Base-by-base conservation (phyloP, 2,329 filamentous ascomycete species). In the Neophaeococcomyces aloes region DNA sequence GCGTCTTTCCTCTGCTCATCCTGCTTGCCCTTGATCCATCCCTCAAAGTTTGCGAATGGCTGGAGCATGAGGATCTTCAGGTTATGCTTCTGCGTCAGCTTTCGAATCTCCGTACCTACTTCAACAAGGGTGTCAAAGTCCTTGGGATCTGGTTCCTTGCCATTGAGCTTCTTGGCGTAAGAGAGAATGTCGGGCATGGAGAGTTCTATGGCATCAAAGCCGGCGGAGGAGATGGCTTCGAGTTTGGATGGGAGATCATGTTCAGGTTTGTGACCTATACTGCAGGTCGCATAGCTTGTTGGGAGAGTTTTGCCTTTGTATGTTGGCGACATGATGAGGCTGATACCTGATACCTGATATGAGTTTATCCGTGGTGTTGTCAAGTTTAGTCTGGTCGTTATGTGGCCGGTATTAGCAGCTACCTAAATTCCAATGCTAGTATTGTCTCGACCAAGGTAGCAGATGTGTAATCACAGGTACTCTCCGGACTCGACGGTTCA, bases 11-110 rank as follows among this genome's bases (percentile, higher is more conserved):
- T 66, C 37, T 31, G 4, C 57, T 81, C 73, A 11, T 39, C 30
- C 1, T 64, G 54, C 1, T 73, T 76, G 0, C 67, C 76, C 31
- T 67, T 65, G 0, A 70, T 64, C 82, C 83, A 88, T 1, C 83
- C 83, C 54, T 88, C 83, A 46, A 86, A 86, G 53, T 86, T 83
- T 13, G 77, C 66, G 54, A 88, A 87, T 0, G 83, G 82, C 55
- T 88, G 83, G 4, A 87, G 62, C 67, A 86, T 81, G 59, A 87
- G 70, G 44, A 87, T 72, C 29, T 70, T 65, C 1, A 87, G 61
- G 0, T 64, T 61, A 27, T 77, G 65, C 8, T 71, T 65, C 19
- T 72, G 63, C 38, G 74, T 78, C 36, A 81, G 59, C 0, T 63
- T 61, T 40, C 68, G 71, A 38, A 85, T 72, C 30, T 75, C 65